Percentiles rank a stretch among this genome's conserved stretches.
Conservation (phyloP, 2,329 filamentous ascomycete genomes). For the Westerdykella aurantiaca region DNA sequence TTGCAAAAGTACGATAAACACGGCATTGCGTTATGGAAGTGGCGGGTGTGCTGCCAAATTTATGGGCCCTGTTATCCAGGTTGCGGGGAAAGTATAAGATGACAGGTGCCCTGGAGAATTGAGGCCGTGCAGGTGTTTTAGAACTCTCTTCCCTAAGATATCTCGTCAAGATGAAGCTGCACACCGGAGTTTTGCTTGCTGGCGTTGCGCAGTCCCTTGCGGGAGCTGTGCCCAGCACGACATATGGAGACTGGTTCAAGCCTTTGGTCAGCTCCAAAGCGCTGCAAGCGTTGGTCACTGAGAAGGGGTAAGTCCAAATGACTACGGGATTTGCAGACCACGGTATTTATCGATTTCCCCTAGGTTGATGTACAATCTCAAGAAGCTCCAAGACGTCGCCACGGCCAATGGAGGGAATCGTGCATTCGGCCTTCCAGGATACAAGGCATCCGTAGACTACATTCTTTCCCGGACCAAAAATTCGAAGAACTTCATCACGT, state of each 20-base stretch:
- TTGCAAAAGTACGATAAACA: conserved; percentile 13
- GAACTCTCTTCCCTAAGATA: not conserved
- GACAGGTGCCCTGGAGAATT: conserved; percentile 1
- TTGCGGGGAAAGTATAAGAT: conserved; percentile 13
- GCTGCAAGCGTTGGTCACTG: conserved; percentile 39
- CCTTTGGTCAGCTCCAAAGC: conserved; percentile 35
- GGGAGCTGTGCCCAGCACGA: conserved; percentile 16
- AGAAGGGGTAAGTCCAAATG: conserved; percentile 26
- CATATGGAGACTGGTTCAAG: conserved; percentile 14
- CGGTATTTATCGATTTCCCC: not conserved
- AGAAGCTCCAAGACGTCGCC: conserved; percentile 51
- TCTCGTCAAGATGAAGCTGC: conserved; percentile 23
- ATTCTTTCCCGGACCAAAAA: conserved; percentile 47
- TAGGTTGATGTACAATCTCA: conserved; percentile 52
- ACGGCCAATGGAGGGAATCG: conserved; percentile 53
- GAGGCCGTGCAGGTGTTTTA: not conserved
- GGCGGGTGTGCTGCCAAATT: conserved; percentile 8
- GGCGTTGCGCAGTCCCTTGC: conserved; percentile 22
- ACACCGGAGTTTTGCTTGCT: conserved; percentile 17
- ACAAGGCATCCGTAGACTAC: conserved; percentile 54
- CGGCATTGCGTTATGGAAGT: conserved; percentile 10
- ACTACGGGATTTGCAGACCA: not conserved
- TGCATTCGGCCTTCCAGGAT: conserved; percentile 56
- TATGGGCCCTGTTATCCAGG: conserved; percentile 5
- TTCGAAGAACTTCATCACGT: conserved; percentile 35